Percentiles rank a stretch among this genome's conserved stretches.
phyloP scores from a whole-genome alignment of 2,329 filamentous ascomycete genomes.

The Ophiostoma ips region DNA sequence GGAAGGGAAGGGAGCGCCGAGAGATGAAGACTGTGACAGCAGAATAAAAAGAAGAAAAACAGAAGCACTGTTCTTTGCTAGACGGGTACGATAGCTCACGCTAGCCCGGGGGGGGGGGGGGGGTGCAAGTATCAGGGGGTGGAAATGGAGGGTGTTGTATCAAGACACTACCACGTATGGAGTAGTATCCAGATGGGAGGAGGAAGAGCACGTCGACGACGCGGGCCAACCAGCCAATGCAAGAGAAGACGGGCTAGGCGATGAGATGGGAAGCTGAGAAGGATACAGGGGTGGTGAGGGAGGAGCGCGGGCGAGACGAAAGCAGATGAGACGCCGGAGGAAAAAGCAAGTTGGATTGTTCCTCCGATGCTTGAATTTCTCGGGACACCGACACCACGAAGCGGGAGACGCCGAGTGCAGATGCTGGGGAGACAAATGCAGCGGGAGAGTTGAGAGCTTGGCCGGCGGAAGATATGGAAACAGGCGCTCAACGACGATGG shows the following conservation, averaged over 20 bases:
- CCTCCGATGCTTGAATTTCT: neutral
- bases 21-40: neutral
- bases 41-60: constrained; percentile 2
- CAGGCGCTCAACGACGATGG: too few species aligned
- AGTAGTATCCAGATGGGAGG: neutral
- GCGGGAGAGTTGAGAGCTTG: neutral
- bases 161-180: constrained; percentile 4
- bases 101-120: neutral
- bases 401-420: constrained; percentile 13
- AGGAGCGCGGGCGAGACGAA: constrained; percentile 2
- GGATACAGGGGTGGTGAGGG: neutral
- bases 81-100: constrained; percentile 3
- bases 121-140: neutral
- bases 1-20: neutral
- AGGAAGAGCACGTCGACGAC: neutral
- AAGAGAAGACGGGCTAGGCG: neutral
- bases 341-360: neutral
- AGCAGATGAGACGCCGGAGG: neutral
- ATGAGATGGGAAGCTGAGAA: neutral
- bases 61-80: neutral
- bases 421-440: constrained; percentile 3
- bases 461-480: neutral
- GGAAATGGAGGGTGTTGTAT: constrained; percentile 8
- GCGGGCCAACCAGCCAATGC: neutral
- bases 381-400: neutral